Conservation (phyloP, 352 stramenopile species). For the Phytophthora rubi region DNA sequence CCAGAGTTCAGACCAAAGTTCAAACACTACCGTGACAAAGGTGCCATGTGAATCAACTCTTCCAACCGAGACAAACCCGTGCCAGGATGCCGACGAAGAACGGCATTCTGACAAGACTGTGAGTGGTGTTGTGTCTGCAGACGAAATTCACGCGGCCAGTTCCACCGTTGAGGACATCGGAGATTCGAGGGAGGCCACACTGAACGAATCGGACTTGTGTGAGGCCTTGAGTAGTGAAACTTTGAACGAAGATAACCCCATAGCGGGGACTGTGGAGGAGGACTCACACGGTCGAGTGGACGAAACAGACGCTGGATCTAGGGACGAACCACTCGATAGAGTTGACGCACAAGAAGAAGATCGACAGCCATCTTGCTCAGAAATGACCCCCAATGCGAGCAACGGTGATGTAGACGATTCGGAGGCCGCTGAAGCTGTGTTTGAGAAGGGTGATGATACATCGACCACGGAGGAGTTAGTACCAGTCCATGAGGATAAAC, state of each 20-base stretch:
- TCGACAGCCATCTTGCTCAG: background rate
- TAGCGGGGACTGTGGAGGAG: background rate
- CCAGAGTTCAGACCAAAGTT: background rate
- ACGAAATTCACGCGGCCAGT: slow-evolving; percentile 4
- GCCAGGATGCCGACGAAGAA: slow-evolving; percentile 11
- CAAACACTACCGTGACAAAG: background rate
- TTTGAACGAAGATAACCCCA: background rate
- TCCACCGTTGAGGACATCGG: background rate
- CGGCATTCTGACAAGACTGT: slow-evolving; percentile 14
- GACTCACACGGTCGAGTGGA: background rate
- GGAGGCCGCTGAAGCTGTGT: background rate
- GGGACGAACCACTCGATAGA: background rate
- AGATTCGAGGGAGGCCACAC: background rate
- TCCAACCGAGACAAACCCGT: background rate
- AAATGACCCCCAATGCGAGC: background rate
- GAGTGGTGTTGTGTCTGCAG: slow-evolving; percentile 7
- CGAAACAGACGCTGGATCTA: background rate
- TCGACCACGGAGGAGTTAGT: background rate
- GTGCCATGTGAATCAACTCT: slow-evolving; percentile 12
- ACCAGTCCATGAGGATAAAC: background rate
- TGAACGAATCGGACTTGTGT: background rate
- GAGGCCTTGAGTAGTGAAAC: background rate
- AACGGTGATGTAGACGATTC: background rate
- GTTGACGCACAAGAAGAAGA: background rate
- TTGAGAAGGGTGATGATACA: background rate